Percentiles rank a stretch among this genome's conserved stretches.
These are phyloP conservation scores for Trichoderma lentiforme DNA, from an alignment of 2,329 filamentous ascomycete species.

Conservation along the genomic window DNA sequence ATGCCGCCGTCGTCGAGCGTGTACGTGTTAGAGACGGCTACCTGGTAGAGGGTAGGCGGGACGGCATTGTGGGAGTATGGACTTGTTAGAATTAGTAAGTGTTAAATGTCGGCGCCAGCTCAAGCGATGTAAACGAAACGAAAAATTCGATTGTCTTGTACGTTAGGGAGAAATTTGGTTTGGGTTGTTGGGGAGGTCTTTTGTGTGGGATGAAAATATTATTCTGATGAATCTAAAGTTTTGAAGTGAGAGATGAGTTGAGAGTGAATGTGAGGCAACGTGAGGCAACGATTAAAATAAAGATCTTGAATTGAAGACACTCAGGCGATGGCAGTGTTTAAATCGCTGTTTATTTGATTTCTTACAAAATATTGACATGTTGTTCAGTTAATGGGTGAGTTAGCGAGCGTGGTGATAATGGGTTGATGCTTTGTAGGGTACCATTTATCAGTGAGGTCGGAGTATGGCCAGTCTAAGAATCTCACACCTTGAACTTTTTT, in stretches of 20 bases:
- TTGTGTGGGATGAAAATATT: background rate
- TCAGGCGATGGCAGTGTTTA: background rate
- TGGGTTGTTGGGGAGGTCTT: background rate
- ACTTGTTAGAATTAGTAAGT: slow-evolving; percentile 51
- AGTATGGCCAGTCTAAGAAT: background rate
- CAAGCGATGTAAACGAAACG: slow-evolving; percentile 14
- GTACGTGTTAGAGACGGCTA: slow-evolving; percentile 94
- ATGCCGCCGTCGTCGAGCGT: slow-evolving; percentile 70
- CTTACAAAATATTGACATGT: too few species aligned
- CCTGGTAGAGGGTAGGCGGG: slow-evolving; percentile 81
- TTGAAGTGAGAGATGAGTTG: background rate
- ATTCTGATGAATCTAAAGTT: background rate
- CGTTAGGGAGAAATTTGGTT: background rate
- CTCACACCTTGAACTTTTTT: too few species aligned
- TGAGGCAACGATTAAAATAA: background rate
- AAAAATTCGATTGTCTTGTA: background rate
- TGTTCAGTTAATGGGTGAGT: too few species aligned
- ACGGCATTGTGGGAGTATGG: slow-evolving; percentile 90
- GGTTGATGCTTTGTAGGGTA: background rate
- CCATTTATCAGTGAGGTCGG: background rate
- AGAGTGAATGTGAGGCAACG: background rate
- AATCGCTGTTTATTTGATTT: too few species aligned
- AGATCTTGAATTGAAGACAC: background rate
- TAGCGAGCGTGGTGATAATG: too few species aligned
- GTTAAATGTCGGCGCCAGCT: background rate